Conservation (phyloP, 169 alveolate genomes). For the Pseudocohnilembus persalinus region DNA sequence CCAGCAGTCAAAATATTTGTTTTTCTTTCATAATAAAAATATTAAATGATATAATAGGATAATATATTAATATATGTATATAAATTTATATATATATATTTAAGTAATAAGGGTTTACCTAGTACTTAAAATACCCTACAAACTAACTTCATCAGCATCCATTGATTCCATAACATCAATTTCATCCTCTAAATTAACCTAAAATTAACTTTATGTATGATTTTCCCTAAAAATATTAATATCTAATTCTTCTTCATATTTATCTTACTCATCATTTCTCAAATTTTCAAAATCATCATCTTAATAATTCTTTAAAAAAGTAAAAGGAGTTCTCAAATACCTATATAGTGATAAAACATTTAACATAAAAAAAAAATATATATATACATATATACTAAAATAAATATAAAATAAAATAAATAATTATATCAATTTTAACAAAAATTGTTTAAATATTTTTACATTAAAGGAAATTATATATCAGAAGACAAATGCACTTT, state of each 20-base stretch:
- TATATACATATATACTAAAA: too few relatives aligned
- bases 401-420: too few relatives aligned
- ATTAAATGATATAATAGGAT: neutral
- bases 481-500: neutral
- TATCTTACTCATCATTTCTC: neutral
- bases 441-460: too few relatives aligned
- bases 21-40: conserved; percentile 29
- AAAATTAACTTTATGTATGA: neutral
- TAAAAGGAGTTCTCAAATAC: neutral
- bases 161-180: neutral
- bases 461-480: neutral
- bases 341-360: too few relatives aligned
- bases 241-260: neutral
- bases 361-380: too few relatives aligned
- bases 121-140: neutral
- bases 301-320: neutral
- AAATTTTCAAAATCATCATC: neutral
- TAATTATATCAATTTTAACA: too few relatives aligned
- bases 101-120: neutral
- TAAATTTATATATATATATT: neutral
- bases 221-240: too few relatives aligned
- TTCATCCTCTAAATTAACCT: neutral
- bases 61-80: neutral
- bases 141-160: neutral
- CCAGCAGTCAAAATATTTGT: conserved; percentile 49